These are phyloP conservation scores for Pterocarpus santalinus DNA, from an alignment of 306 rosid species.

Conservation along the genomic window DNA sequence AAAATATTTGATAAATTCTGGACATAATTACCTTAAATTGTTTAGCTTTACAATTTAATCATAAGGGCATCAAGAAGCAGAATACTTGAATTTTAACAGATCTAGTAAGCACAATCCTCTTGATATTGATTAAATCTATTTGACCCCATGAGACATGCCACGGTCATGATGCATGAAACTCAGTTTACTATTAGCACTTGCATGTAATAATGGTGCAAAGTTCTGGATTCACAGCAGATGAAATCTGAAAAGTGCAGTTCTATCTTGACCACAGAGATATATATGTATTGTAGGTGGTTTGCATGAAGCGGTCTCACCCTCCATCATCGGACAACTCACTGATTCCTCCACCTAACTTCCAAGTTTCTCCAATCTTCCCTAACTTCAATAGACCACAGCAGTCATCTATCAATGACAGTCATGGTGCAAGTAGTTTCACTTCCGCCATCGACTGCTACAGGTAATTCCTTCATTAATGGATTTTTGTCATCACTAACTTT, in stretches of 20 bases:
- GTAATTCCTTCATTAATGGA: constrained; percentile 34
- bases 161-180: background rate
- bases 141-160: background rate
- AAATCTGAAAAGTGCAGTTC: background rate
- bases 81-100: constrained; percentile 4
- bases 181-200: background rate
- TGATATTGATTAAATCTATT: constrained; percentile 4
- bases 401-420: constrained; percentile 44
- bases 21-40: background rate
- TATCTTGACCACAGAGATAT: background rate
- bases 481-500: background rate
- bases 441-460: constrained; percentile 46
- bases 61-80: background rate
- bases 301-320: constrained; percentile 49
- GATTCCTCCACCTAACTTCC: constrained; percentile 49
- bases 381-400: constrained; percentile 36
- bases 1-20: background rate
- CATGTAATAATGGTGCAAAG: constrained; percentile 4
- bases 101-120: constrained; percentile 15
- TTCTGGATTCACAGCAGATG: background rate
- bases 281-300: constrained; percentile 44
- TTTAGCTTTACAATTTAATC: background rate
- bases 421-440: constrained; percentile 25
- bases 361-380: constrained; percentile 48
- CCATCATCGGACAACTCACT: constrained; percentile 50